Evolutionary conservation across 2,329 filamentous ascomycete species (phyloP), one percentile per base, ranked within the genome.

Genomic region (Fusarium papillatum): DNA sequence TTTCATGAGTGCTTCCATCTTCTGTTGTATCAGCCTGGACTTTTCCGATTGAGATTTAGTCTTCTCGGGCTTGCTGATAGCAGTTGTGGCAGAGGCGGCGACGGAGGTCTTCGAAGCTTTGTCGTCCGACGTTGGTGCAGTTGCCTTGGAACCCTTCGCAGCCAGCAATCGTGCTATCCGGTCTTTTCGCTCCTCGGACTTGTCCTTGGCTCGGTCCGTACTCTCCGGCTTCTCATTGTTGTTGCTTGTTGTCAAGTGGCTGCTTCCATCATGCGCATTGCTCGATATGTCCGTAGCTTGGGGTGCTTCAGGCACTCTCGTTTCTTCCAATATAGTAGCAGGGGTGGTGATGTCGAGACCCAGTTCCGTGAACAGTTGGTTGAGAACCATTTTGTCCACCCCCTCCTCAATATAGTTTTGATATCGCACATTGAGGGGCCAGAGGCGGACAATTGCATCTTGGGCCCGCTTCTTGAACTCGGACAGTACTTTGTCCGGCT

Each of bases 111-210:
- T 41, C 11, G 60, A 10, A 34, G 59, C 17, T 41, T 70, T 71
- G 17, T 75, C 59, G 31, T 50, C 41, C 22, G 55, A 38, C 1
- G 69, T 66, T 34, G 71, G 22, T 36, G 81, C 65, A 31, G 78
- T 72, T 31, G 78, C 53, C 39, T 93, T 94, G 39, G 90, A 90
- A 64, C 89, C 89, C 81, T 94, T 95, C 2, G 91, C 92, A n/a
- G 94, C 94, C 66, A 95, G 87, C 67, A 95, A 88, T 61, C 93
- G 91, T 6, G 94, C 94, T 71, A 96, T 95, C 50, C 94, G 91
- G 75, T 95, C 94, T 77, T 94, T 95, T 26, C 94, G 89, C 79
- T 94, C 92, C 74, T 94, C 87, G 10, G 89, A 87, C 73, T 83
- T 84, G 46, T 83, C 80, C n/a, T 76, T 77, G 4, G 64, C 88